Evolutionary conservation across 352 stramenopile genomes (phyloP).

Genomic region (Achlya hypogyna): DNA sequence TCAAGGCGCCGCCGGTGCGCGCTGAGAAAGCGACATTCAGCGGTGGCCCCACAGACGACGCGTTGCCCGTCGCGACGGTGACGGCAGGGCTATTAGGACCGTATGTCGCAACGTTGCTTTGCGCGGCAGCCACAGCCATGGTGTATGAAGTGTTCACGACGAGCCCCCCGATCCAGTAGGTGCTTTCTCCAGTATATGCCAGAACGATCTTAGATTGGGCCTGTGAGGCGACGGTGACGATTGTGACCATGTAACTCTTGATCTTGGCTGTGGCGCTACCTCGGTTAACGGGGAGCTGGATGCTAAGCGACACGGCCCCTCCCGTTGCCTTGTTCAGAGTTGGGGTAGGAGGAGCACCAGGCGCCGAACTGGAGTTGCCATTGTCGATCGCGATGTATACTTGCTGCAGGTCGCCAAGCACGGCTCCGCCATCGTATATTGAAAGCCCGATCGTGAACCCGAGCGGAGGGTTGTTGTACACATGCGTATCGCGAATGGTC

Average conservation of each 20-base stretch:
- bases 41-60: conserved; percentile 31
- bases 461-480: conserved; percentile 5
- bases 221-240: conserved; percentile 24
- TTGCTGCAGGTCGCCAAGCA: background rate
- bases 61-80: conserved; percentile 31
- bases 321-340: background rate
- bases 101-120: conserved; percentile 25
- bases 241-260: conserved; percentile 32
- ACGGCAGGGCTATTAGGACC: conserved; percentile 30
- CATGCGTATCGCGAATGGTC: conserved; percentile 48
- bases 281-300: background rate
- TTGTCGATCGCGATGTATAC: background rate
- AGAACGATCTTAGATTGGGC: conserved; percentile 18
- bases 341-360: background rate
- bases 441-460: background rate
- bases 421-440: conserved; percentile 1
- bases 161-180: conserved; percentile 27
- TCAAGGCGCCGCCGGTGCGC: conserved; percentile 33
- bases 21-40: conserved; percentile 12
- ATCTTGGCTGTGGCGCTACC: background rate
- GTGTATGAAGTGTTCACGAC: conserved; percentile 29
- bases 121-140: conserved; percentile 29
- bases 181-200: conserved; percentile 4
- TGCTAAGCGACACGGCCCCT: background rate
- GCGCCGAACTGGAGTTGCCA: background rate